Base-by-base conservation (phyloP, 495 filamentous ascomycete genomes). In the Jackrogersella minutella region DNA sequence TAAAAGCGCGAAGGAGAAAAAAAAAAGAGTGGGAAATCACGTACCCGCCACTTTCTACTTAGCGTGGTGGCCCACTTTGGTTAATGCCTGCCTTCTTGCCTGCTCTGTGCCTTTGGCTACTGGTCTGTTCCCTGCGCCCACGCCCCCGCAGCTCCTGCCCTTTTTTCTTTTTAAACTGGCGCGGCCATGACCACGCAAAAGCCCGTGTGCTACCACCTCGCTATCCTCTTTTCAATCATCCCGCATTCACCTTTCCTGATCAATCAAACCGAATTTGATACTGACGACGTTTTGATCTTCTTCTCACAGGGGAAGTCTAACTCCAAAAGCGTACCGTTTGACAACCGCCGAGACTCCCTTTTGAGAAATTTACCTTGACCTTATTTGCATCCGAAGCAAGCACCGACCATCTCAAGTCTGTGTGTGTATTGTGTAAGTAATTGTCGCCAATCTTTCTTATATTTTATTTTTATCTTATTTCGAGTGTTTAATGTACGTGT, bases 161-260 rank as follows among this genome's bases (percentile, higher is more conserved):
- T 26, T 78, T 79, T 81, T 68, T 68, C 49, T 62, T 68, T 76
- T 76, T 65, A 67, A 79, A 75, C 71, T 75, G 31, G 73, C 76
- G 76, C 78, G 76, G 71, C 75, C 70, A 68, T 69, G 73, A 57
- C 73, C 74, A 76, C 74, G 77, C 78, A 77, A 77, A 77, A 79
- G 76, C 69, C 74, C 73, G 75, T 74, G 78, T 81, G 79, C 77
- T 79, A 82, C 80, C 77, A 78, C 76, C 78, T 82, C 79, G 76
- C 80, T 82, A 83, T 86, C 73, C 83, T 86, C 72, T 83, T 87
- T 81, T 86, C 82, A 81, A 79, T 74, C 76, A 82, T 85, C 78
- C 82, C 82, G 77, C 82, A 82, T 77, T 83, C 75, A 79, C 82
- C 82, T 84, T 82, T 76, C 82, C 81, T 76, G 75, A 83, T 84